Conservation (phyloP, 306 rosid species). For the Glycine soja region DNA sequence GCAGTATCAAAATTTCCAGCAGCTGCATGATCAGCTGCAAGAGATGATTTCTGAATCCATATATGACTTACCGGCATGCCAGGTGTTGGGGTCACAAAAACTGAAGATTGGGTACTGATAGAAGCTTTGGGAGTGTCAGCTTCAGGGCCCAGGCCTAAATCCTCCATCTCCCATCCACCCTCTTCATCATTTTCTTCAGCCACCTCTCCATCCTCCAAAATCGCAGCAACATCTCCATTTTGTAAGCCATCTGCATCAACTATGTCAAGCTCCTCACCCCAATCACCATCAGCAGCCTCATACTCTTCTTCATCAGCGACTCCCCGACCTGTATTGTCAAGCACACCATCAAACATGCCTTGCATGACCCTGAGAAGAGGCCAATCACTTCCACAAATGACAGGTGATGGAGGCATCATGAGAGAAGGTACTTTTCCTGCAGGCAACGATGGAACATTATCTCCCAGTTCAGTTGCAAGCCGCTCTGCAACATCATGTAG, state of each 20-base stretch:
- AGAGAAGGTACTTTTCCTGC: slow-evolving; percentile 79
- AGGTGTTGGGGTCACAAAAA: slow-evolving; percentile 83
- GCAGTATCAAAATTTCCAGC: slow-evolving; percentile 96
- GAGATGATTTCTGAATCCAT: slow-evolving; percentile 89
- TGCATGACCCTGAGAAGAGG: slow-evolving; percentile 87
- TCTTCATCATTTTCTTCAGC: slow-evolving; percentile 81
- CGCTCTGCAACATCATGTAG: slow-evolving; percentile 80
- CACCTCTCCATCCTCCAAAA: slow-evolving; percentile 72
- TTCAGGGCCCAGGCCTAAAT: slow-evolving; percentile 84
- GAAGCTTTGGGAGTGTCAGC: slow-evolving; percentile 80
- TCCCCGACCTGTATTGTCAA: slow-evolving; percentile 65
- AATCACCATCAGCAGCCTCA: slow-evolving; percentile 72
- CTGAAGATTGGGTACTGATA: slow-evolving; percentile 58
- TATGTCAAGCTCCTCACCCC: slow-evolving; percentile 84
- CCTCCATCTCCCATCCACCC: slow-evolving; percentile 97
- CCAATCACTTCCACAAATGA: slow-evolving; percentile 90
- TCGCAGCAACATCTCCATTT: slow-evolving; percentile 69
- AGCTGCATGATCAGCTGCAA: slow-evolving; percentile 98
- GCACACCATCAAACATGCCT: slow-evolving; percentile 89
- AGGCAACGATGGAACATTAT: slow-evolving; percentile 76
- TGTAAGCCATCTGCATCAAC: slow-evolving; percentile 73
- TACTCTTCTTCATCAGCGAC: slow-evolving; percentile 68
- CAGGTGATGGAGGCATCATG: slow-evolving; percentile 77
- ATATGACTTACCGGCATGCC: slow-evolving; percentile 92
- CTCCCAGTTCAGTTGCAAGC: slow-evolving; percentile 84